These are phyloP conservation scores for Ceratobasidium sp. DNA, from an alignment of 1,284 basidiomycete genomes.

Conservation along the genomic window DNA sequence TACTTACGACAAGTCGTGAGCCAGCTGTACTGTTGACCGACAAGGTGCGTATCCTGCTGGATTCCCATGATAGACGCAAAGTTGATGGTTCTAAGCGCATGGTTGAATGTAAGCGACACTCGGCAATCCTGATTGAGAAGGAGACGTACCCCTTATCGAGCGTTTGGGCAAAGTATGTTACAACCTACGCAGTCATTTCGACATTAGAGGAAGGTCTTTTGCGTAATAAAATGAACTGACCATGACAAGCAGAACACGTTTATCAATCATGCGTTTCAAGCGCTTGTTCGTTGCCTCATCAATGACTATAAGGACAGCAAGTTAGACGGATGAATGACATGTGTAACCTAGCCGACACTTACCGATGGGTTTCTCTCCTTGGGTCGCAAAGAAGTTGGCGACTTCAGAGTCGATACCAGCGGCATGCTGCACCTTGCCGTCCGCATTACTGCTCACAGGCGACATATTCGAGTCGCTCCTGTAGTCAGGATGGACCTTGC, in stretches of 20 bases:
- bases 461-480: conserved; percentile 39
- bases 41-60: conserved; percentile 58
- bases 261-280: conserved; percentile 63
- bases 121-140: not conserved
- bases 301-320: conserved; percentile 52
- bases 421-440: not conserved
- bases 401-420: conserved; percentile 62
- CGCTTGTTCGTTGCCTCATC: conserved; percentile 60
- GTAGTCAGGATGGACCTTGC: conserved; percentile 29
- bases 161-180: conserved; percentile 65
- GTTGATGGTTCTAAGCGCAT: conserved; percentile 56
- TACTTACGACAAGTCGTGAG: conserved; percentile 61
- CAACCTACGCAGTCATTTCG: conserved; percentile 50
- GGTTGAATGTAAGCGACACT: not conserved
- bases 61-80: conserved; percentile 70
- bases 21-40: conserved; percentile 65
- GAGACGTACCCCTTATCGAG: conserved; percentile 58
- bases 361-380: conserved; percentile 47
- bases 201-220: not conserved
- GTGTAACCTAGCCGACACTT: not conserved
- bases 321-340: not conserved
- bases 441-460: conserved; percentile 34
- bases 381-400: conserved; percentile 59
- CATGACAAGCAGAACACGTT: conserved; percentile 64
- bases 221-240: conserved; percentile 44